These are phyloP conservation scores for Colletotrichum tanaceti DNA, from an alignment of 2,329 filamentous ascomycete species.

Conservation along the genomic window DNA sequence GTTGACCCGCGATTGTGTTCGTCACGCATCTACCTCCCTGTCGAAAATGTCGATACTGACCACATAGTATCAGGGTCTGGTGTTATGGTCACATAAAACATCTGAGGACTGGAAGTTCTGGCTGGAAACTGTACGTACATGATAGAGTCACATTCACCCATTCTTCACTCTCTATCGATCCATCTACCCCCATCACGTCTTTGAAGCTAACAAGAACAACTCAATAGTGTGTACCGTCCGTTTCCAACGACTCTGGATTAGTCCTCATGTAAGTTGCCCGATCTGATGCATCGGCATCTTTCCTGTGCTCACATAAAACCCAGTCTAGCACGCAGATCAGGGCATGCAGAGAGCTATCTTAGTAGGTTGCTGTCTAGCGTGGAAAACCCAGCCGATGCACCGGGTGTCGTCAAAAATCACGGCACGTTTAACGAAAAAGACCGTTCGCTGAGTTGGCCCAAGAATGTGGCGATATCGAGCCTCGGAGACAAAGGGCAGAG, in stretches of 20 bases:
- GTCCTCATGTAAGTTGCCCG: not conserved
- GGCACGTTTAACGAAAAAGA: conserved; percentile 1
- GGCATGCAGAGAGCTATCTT: not conserved
- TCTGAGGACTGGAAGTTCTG: not conserved
- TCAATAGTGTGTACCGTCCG: not conserved
- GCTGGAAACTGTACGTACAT: not conserved
- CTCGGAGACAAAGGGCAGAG: no score
- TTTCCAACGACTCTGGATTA: not conserved
- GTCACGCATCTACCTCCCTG: not conserved
- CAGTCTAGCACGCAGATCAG: not conserved
- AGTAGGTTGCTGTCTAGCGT: not conserved
- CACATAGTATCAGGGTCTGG: not conserved
- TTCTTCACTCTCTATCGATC: no score
- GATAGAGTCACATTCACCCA: no score
- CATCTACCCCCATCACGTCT: no score
- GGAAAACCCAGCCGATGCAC: no score
- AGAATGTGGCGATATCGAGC: not conserved
- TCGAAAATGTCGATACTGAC: no score
- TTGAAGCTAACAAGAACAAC: not conserved
- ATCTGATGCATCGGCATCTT: not conserved
- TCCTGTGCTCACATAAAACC: not conserved
- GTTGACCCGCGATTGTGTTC: not conserved
- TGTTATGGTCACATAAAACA: conserved; percentile 8
- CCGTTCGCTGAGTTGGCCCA: conserved; percentile 3
- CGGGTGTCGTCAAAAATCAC: not conserved